phyloP scores from a whole-genome alignment of 1,284 basidiomycete genomes.

The Moesziomyces sp. region DNA sequence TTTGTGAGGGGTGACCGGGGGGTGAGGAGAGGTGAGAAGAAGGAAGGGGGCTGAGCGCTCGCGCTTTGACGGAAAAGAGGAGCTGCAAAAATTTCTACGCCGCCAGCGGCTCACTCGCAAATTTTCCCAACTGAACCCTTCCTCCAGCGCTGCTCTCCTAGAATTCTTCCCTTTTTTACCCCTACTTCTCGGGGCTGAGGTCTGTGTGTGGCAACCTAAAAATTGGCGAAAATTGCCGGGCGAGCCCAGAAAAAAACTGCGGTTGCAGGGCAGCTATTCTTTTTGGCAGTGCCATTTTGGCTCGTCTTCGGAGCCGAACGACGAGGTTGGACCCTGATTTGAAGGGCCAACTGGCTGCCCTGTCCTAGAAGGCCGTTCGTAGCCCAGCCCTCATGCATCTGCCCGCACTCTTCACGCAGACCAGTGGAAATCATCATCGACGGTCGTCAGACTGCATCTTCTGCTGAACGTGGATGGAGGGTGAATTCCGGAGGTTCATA shows the following conservation, averaged over 20 bases:
- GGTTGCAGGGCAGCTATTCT: neutral
- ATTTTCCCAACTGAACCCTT: neutral
- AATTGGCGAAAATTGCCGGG: neutral
- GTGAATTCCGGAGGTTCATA: neutral
- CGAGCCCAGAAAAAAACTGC: neutral
- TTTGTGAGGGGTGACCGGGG: neutral
- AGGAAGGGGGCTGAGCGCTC: neutral
- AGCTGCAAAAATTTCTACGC: neutral
- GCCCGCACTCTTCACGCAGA: neutral
- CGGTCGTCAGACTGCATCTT: neutral
- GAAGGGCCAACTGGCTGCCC: too few species aligned
- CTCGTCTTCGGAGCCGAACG: neutral
- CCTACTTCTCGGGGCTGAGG: neutral
- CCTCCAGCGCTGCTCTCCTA: neutral
- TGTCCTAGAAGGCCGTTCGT: too few species aligned
- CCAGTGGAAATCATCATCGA: neutral
- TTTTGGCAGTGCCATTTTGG: too few species aligned
- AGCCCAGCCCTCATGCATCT: too few species aligned
- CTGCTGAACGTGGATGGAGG: neutral
- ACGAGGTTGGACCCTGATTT: constrained; percentile 7
- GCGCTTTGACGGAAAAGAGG: neutral
- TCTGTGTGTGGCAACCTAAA: neutral
- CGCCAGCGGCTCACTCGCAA: neutral
- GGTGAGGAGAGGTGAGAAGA: neutral
- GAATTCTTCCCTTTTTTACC: neutral